Base-by-base conservation (phyloP, 1,284 basidiomycete genomes). In the Marasmius fiardii region DNA sequence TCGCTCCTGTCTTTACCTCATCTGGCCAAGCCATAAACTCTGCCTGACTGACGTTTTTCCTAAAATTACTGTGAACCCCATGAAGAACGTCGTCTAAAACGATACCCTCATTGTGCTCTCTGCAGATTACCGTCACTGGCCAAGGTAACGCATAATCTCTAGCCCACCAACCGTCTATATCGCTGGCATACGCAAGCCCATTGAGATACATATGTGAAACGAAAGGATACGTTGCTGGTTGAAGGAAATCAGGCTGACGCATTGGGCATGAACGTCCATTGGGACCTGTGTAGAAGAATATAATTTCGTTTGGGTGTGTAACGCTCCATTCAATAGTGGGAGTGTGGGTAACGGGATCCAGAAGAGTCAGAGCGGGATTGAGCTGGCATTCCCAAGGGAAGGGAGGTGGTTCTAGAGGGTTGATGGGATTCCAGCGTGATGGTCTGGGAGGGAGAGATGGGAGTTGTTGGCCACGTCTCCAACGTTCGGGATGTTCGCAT, bases 221-320 rank as follows among this genome's bases (percentile, higher is more conserved):
- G 56, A 81, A 77, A 0, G 84, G 84, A 64, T 69, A 78, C 4
- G 83, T 84, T 14, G 83, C 84, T 0, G 82, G 82, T 62, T 85
- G 81, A 10, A 74, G 66, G 47, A 72, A 69, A 63, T 83, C 78
- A 1, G 74, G 66, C 1, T 67, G 61, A 24, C 69, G 63, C 51
- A 73, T 63, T 1, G 70, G 67, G 35, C 70, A 66, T 2, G 63
- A 72, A 65, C 2, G 63, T 34, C 10, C 58, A 21, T 14, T 48
- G 50, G 48, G 53, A 24, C 62, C 60, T 34, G 71, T 67, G 14
- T 68, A 64, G 8, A 69, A 68, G 52, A 67, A 68, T 41, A 68
- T 51, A 55, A 67, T 52, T 1, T 59, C 34, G 10, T 58, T 57
- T 31, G 61, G 60, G 35, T 65, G 60, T 3, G 70, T 67, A 52